Base-by-base conservation (phyloP, 2,329 filamentous ascomycete genomes). In the Venturiaceae sp. region DNA sequence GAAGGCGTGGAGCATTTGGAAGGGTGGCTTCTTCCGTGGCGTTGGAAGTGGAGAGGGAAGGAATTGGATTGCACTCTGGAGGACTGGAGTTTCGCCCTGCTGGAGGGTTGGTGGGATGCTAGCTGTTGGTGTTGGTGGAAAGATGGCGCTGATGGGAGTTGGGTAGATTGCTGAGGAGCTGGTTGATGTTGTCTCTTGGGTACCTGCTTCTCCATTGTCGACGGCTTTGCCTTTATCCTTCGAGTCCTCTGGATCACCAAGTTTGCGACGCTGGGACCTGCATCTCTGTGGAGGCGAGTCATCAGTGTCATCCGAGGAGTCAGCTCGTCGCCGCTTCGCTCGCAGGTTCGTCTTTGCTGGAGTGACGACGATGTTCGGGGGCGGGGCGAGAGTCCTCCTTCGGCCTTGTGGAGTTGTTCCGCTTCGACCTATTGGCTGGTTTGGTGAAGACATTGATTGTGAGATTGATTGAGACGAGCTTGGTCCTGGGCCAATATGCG, bases 1-100 rank as follows among this genome's bases (percentile, higher is more conserved):
- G 28, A 73, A 41, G 14, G 28, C 30, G n/a, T 26, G 23, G 32
- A 59, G 34, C 30, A 59, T 32, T 21, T 33, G 16, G 53, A 59
- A 59, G 26, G 58, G 58, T 16, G 34, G 32, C 44, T 56, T 55
- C 14, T 5, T 9, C 9, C 41, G n/a, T 21, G 26, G 16, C 36
- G 44, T 53, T 21, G 55, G 33, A 39, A 46, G 28, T 33, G 30
- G 54, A n/a, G 23, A 52, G 46, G 46, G 14, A 14, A 21, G 14
- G 13, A 52, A 11, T 11, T 36, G 19, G 32, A 39, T 13, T 6
- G 26, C 30, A 41, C 19, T 23, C 8, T 47, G 13, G 30, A 36
- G 54, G n/a, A 16, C 34, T 16, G 46, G 3, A 11, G 21, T 13
- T 21, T 8, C 11, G 23, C 13, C 14, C 9, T 16, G 16, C 9